Evolutionary conservation across 2,329 filamentous ascomycete species (phyloP), one percentile per base, ranked within the genome.

Genomic region (Rutstroemia sp.): DNA sequence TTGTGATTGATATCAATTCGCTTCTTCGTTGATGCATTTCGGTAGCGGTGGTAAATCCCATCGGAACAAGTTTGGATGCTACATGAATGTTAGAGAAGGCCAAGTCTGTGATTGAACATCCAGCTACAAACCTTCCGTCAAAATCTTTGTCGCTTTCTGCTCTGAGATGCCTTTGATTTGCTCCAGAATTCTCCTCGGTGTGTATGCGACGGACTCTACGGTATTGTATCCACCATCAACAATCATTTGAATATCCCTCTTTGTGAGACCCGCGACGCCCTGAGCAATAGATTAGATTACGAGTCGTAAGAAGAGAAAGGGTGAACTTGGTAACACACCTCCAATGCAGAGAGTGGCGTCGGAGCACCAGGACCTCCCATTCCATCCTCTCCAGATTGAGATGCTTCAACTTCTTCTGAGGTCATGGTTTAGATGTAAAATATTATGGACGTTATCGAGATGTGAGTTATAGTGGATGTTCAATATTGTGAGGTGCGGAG

Each of bases 151-250:
- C 2, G 95, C 94, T 71, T 99, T 99, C 69, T 95, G 88, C 73
- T 97, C 92, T 1, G 94, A 99, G 37, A 99, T 96, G 57, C 94
- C 94, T 72, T 97, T 99, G 73, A 99, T 92, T 71, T 95, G 90
- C 72, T 99, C 92, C 18, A 99, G 76, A 56, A 87, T 77, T 67
- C 92, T 83, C 53, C 81, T 88, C 70, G 94, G 83, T 3, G 83
- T 97, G 70, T 99, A 99, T 50, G 94, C 94, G 59, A 99, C 88
- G 2, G 92, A 87, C 73, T 99, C 94, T 39, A 99, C 91, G 0
- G 94, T 99, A 71, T 97, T 90, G 72, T 85, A 97, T 5, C 94
- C 94, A 41, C 89, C 92, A 67, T 97, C 92, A 18, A 95, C 78
- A 21, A 99, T 83, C 41, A 96, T 78, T 70, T 96, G 94, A 65